These are phyloP conservation scores for Amorphotheca resinae DNA, from an alignment of 495 filamentous ascomycete genomes.

Conservation along the genomic window DNA sequence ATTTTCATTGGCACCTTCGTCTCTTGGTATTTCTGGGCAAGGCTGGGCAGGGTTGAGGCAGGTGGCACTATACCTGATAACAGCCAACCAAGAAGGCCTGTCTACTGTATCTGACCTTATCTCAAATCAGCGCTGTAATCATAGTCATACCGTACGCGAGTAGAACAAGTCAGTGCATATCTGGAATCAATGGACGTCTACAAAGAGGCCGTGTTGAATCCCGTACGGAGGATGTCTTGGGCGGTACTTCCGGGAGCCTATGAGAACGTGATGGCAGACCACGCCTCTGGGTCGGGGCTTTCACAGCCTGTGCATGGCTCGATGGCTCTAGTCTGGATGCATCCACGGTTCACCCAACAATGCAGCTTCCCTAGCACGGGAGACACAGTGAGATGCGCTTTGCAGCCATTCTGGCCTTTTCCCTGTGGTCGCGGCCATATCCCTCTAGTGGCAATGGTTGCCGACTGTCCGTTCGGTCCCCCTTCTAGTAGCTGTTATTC, in stretches of 20 bases:
- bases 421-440: not conserved
- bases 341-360: not conserved
- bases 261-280: not conserved
- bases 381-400: not conserved
- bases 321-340: not conserved
- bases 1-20: too few species aligned
- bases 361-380: not conserved
- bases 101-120: constrained; percentile 1
- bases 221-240: too few species aligned
- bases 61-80: too few species aligned
- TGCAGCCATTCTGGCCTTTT: not conserved
- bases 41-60: too few species aligned
- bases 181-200: not conserved
- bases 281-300: not conserved
- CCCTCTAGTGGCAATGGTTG: not conserved
- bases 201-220: not conserved
- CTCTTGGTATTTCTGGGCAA: too few species aligned
- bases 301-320: not conserved
- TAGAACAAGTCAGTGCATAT: constrained; percentile 1
- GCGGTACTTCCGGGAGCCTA: too few species aligned
- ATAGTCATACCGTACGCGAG: not conserved
- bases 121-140: constrained; percentile 1
- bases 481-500: too few species aligned
- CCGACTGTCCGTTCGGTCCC: not conserved
- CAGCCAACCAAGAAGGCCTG: too few species aligned